phyloP scores from a whole-genome alignment of 805 yeast species.

The Lipomyces chichibuensis region DNA sequence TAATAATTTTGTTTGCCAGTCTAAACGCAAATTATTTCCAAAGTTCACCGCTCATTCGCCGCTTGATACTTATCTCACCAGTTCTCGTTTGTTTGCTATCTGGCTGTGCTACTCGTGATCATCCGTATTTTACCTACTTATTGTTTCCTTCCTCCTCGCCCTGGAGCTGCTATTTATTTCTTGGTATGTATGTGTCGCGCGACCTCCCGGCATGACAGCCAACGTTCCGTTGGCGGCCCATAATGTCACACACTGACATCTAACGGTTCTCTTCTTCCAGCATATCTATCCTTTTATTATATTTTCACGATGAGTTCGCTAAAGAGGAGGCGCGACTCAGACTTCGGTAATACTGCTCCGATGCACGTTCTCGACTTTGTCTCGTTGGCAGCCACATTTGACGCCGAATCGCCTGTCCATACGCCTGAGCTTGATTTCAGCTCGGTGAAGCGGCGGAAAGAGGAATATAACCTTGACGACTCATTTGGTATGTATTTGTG shows the following conservation, averaged over 20 bases:
- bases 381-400: neutral
- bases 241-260: neutral
- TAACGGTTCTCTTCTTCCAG: neutral
- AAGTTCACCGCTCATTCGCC: constrained; percentile 7
- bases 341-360: neutral
- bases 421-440: constrained; percentile 19
- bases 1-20: constrained; percentile 17
- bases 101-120: too few species aligned
- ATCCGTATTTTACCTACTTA: neutral
- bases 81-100: too few species aligned
- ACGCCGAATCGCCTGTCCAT: constrained; percentile 5
- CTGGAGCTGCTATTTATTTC: neutral
- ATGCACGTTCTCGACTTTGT: neutral
- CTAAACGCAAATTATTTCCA: constrained; percentile 5
- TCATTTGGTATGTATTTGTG: neutral
- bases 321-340: neutral
- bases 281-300: neutral
- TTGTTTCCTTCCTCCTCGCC: neutral
- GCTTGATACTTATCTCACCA: neutral
- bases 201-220: neutral
- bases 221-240: neutral
- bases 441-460: constrained; percentile 18
- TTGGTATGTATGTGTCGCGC: neutral
- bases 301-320: neutral
- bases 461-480: constrained; percentile 11